Percentiles rank a stretch among this genome's conserved stretches.
phyloP scores from a whole-genome alignment of 306 rosid genomes.

The Lupinus albus region DNA sequence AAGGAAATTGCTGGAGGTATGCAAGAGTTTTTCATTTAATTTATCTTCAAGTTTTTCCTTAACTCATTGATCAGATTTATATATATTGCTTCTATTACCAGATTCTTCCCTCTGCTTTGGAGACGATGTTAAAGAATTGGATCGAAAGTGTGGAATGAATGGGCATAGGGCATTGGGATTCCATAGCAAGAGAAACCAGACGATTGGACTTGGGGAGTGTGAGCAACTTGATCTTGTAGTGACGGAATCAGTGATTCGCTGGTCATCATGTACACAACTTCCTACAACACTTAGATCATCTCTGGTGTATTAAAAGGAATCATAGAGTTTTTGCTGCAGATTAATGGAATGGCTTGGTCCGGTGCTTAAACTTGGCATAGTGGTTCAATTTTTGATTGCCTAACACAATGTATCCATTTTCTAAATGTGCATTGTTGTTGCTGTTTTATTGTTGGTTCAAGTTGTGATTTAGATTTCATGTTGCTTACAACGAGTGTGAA shows the following conservation, averaged over 20 bases:
- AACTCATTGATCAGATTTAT: neutral
- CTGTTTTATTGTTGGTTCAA: constrained; percentile 36
- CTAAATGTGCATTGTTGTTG: constrained; percentile 5
- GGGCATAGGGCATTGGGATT: constrained; percentile 50
- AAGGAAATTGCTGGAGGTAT: constrained; percentile 50
- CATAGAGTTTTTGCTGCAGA: neutral
- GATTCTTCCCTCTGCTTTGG: constrained; percentile 52
- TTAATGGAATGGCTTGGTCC: constrained; percentile 18
- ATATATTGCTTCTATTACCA: constrained; percentile 43
- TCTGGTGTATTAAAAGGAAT: constrained; percentile 54
- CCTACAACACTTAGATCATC: constrained; percentile 66
- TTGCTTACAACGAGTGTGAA: constrained; percentile 19
- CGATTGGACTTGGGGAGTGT: constrained; percentile 68
- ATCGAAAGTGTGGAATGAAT: constrained; percentile 41
- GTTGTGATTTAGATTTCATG: constrained; percentile 34
- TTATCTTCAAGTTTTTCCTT: constrained; percentile 5
- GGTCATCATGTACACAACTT: constrained; percentile 74
- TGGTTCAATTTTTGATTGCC: constrained; percentile 30
- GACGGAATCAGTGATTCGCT: constrained; percentile 69
- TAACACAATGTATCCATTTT: constrained; percentile 27
- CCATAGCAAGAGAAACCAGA: constrained; percentile 64
- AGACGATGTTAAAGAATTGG: constrained; percentile 37
- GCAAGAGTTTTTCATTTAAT: constrained; percentile 6
- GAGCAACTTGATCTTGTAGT: constrained; percentile 65
- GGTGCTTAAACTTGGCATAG: constrained; percentile 10